These are phyloP conservation scores for Candida germanica DNA, from an alignment of 805 yeast genomes.

Conservation along the genomic window DNA sequence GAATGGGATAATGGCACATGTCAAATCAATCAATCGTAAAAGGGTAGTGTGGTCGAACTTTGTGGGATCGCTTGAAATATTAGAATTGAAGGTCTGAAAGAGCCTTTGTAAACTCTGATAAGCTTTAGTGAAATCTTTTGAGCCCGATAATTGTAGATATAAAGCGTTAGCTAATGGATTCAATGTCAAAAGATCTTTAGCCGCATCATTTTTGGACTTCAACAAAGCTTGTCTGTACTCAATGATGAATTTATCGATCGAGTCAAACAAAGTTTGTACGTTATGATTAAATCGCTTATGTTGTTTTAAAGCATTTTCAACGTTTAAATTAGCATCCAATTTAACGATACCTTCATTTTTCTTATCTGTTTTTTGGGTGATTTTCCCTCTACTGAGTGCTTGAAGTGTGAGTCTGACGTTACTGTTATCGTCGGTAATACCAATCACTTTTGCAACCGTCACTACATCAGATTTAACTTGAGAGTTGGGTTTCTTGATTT, in stretches of 20 bases:
- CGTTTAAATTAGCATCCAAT: slow-evolving; percentile 21
- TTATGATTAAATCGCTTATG: slow-evolving; percentile 19
- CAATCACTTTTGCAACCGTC: slow-evolving; percentile 47
- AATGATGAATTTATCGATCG: slow-evolving; percentile 38
- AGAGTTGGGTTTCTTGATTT: slow-evolving; percentile 23
- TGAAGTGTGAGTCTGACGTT: slow-evolving; percentile 46
- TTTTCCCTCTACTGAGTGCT: slow-evolving; percentile 45
- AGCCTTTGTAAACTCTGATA: slow-evolving; percentile 39
- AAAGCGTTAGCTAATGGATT: slow-evolving; percentile 61
- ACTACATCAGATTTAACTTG: slow-evolving; percentile 21
- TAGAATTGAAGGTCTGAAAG: slow-evolving; percentile 20
- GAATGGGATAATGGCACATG: slow-evolving; percentile 51
- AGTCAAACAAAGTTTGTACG: slow-evolving; percentile 23
- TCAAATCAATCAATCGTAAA: slow-evolving; percentile 41
- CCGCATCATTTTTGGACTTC: slow-evolving; percentile 16
- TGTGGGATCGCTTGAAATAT: slow-evolving; percentile 10
- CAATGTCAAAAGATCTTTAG: slow-evolving; percentile 41
- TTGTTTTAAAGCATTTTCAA: slow-evolving; percentile 11
- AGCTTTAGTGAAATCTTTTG: slow-evolving; percentile 45
- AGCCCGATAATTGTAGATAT: slow-evolving; percentile 51
- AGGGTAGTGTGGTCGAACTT: slow-evolving; percentile 24
- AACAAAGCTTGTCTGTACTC: slow-evolving; percentile 35
- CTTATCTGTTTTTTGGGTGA: slow-evolving; percentile 6
- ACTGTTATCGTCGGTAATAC: slow-evolving; percentile 43
- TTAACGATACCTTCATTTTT: slow-evolving; percentile 26